These are phyloP conservation scores for Pichia phayaonensis DNA, from an alignment of 805 yeast genomes.

Conservation along the genomic window DNA sequence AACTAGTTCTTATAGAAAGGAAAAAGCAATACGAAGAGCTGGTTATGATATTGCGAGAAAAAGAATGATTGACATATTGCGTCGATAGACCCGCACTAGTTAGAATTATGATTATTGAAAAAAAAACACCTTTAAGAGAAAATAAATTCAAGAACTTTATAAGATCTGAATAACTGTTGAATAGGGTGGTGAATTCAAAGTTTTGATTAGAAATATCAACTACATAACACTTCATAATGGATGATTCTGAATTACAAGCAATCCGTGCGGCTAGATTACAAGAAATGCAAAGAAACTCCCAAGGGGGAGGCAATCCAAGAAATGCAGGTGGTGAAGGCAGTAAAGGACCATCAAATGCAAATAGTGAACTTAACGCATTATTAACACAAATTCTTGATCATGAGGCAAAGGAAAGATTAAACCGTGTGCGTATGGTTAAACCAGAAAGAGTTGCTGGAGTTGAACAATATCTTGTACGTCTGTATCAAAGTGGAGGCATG, in stretches of 20 bases:
- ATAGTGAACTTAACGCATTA: conserved; percentile 22
- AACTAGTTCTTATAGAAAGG: no score
- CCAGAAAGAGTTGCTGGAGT: conserved; percentile 89
- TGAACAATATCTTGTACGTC: conserved; percentile 65
- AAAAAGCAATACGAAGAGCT: no score
- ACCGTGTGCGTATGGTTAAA: conserved; percentile 80
- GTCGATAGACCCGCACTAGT: no score
- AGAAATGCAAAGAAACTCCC: conserved; percentile 61
- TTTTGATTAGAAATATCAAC: no score
- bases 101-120: no score
- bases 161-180: no score
- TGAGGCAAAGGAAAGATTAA: conserved; percentile 78
- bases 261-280: conserved; percentile 88
- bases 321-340: conserved; percentile 6
- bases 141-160: no score
- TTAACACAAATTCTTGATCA: conserved; percentile 71
- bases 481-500: conserved; percentile 73
- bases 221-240: conserved; percentile 41
- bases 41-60: no score
- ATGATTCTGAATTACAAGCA: conserved; percentile 79
- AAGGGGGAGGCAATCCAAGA: conserved; percentile 18
- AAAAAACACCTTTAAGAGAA: no score
- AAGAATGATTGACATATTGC: no score
- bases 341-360: conserved; percentile 1
- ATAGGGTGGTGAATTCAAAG: no score